Percentiles rank a stretch among this genome's conserved stretches.
Conservation (phyloP, 2,329 filamentous ascomycete species). For the Thelonectria rubi region DNA sequence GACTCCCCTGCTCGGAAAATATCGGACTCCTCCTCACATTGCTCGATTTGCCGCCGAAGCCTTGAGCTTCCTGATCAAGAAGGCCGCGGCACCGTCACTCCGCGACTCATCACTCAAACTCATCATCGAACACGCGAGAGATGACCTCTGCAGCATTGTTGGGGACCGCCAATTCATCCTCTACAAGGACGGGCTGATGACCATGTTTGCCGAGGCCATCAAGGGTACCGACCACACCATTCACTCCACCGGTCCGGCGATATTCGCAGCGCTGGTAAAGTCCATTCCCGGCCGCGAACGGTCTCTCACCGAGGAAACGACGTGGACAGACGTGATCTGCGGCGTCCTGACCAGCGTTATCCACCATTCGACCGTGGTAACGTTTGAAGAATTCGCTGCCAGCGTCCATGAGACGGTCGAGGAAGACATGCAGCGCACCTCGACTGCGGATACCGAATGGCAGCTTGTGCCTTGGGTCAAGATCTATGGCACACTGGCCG, state of each 20-base stretch:
- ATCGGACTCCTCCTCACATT: slow-evolving; percentile 84
- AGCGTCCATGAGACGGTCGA: slow-evolving; percentile 64
- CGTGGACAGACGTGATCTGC: slow-evolving; percentile 72
- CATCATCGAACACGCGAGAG: slow-evolving; percentile 76
- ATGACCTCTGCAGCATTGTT: slow-evolving; percentile 67
- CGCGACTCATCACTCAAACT: slow-evolving; percentile 75
- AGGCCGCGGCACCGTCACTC: slow-evolving; percentile 81
- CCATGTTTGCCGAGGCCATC: slow-evolving; percentile 85
- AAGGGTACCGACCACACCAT: slow-evolving; percentile 69
- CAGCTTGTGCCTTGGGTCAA: slow-evolving; percentile 60
- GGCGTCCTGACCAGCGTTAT: slow-evolving; percentile 84
- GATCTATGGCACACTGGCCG: slow-evolving; percentile 74
- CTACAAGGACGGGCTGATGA: slow-evolving; percentile 91
- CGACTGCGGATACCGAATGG: slow-evolving; percentile 39
- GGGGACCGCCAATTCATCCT: slow-evolving; percentile 68
- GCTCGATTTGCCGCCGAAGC: slow-evolving; percentile 94
- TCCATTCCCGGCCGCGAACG: slow-evolving; percentile 62
- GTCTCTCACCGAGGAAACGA: slow-evolving; percentile 54
- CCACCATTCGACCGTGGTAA: slow-evolving; percentile 80
- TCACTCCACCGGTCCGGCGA: slow-evolving; percentile 66
- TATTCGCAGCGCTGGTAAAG: slow-evolving; percentile 62
- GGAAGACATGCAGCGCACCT: slow-evolving; percentile 47
- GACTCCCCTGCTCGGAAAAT: slow-evolving; percentile 83
- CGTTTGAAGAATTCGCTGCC: slow-evolving; percentile 74
- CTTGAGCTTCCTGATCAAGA: slow-evolving; percentile 91